Percentiles rank a stretch among this genome's conserved stretches.
These are phyloP conservation scores for Heterobasidion parviporum DNA, from an alignment of 1,284 basidiomycete genomes.

Conservation along the genomic window DNA sequence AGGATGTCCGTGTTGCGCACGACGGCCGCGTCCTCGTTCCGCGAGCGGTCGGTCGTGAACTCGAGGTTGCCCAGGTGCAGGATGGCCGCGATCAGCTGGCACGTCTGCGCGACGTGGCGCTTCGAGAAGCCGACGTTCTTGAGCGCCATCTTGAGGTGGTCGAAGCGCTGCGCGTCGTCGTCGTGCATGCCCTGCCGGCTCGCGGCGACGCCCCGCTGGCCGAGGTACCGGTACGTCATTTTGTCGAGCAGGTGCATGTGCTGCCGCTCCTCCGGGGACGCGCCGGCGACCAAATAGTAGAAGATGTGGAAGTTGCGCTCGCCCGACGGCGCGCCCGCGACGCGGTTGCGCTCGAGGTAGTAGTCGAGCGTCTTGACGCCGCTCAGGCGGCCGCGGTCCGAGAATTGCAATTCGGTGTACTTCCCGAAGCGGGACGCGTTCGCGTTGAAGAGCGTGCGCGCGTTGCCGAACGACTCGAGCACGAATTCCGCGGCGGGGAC, in stretches of 20 bases:
- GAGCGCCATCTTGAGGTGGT: constrained; percentile 89
- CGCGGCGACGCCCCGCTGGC: constrained; percentile 42
- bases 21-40: constrained; percentile 84
- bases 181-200: constrained; percentile 38
- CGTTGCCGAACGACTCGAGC: constrained; percentile 88
- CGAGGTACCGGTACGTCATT: constrained; percentile 78
- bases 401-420: constrained; percentile 93
- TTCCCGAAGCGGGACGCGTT: constrained; percentile 91
- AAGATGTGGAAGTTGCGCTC: constrained; percentile 97
- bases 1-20: constrained; percentile 79
- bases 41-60: constrained; percentile 76
- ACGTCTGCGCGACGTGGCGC: constrained; percentile 88
- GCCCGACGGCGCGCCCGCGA: constrained; percentile 72
- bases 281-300: constrained; percentile 91
- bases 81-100: constrained; percentile 91
- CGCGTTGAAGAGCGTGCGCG: constrained; percentile 83
- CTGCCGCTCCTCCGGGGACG: constrained; percentile 78
- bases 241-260: constrained; percentile 81
- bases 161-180: constrained; percentile 78
- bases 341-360: constrained; percentile 87
- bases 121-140: constrained; percentile 91
- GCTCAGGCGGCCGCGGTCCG: constrained; percentile 78
- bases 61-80: constrained; percentile 94
- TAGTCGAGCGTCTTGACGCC: constrained; percentile 97
- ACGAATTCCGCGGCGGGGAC: constrained; percentile 93